Base-by-base conservation (phyloP, 2,329 filamentous ascomycete species). In the Monilinia aucupariae region DNA sequence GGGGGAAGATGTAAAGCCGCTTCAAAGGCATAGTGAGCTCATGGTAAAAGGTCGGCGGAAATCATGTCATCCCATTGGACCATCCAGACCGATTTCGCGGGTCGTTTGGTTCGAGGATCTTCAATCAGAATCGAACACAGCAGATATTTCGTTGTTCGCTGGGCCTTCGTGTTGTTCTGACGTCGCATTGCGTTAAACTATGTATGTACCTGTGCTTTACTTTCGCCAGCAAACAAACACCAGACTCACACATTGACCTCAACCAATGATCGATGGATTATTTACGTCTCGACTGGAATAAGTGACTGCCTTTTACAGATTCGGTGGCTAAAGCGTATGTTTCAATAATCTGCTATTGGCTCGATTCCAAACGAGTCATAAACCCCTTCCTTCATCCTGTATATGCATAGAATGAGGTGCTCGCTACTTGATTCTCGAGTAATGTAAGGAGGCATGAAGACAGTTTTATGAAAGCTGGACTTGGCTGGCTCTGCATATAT, bases 61-160 rank as follows among this genome's bases (percentile, higher is more conserved):
- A 58, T 30, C 7, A 41, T 8, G 6, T 47, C 37, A 32, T 27
- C 52, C 45, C 32, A 62, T 62, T 62, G 60, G 60, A 62, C 50
- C 41, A 58, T 43, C 34, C 43, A 22, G 47, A 54, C 52, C 51
- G 27, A 43, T 62, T 39, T 51, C 43, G 60, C 60, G 60, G 60
- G 60, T 62, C 60, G 32, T 32, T 51, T 62, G 32, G 43, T 41
- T 56, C 45, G 22, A 48, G 17, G 49, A 32, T 62, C 60, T 62
- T 62, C 60, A 62, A 62, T 62, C 60, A 62, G 60, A 62, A 62
- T 62, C 22, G 60, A 62, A 62, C 60, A 62, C 51, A 56, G 60
- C 60, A 62, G 60, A 45, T 62, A 56, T 58, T 43, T 59, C 50
- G 60, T 62, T 62, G 60, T 62, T 62, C 60, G 60, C 56, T 62